phyloP scores from a whole-genome alignment of 768 basidiomycete species.

The Phylloporus sp. region DNA sequence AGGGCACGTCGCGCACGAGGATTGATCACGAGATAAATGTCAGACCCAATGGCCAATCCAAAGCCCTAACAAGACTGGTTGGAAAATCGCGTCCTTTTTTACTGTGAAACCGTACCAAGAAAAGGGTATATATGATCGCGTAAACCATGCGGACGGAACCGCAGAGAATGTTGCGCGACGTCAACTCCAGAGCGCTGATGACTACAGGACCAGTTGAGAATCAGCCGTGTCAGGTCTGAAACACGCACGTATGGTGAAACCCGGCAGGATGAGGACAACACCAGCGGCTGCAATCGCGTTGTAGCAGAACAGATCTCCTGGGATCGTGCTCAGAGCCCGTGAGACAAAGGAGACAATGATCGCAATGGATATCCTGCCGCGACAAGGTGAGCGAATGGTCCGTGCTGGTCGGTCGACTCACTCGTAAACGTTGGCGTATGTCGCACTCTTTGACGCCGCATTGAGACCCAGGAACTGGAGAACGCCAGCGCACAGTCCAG shows the following conservation, averaged over 20 bases:
- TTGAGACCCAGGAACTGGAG: constrained; percentile 80
- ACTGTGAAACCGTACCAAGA: constrained; percentile 47
- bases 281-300: constrained; percentile 87
- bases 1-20: constrained; percentile 44
- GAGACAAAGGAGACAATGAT: constrained; percentile 84
- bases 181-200: constrained; percentile 74
- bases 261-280: constrained; percentile 87
- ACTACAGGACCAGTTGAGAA: constrained; percentile 38
- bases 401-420: constrained; percentile 38
- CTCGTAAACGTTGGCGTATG: constrained; percentile 97
- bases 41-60: constrained; percentile 79
- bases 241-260: constrained; percentile 71
- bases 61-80: constrained; percentile 53
- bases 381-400: neutral
- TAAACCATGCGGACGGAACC: constrained; percentile 83
- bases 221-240: constrained; percentile 2
- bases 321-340: constrained; percentile 72
- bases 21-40: constrained; percentile 72
- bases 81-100: neutral
- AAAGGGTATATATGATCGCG: constrained; percentile 82
- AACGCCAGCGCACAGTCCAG: constrained; percentile 62
- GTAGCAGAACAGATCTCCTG: constrained; percentile 79
- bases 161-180: constrained; percentile 76
- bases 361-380: constrained; percentile 70
- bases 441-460: constrained; percentile 78